Evolutionary conservation across 306 rosid species (phyloP).

Genomic region (Malus domestica): ASM211411v1 NC_041798.1:18744001-18744500

Average conservation of each 20-base stretch:
- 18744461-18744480: neutral
- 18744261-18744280: neutral
- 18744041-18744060: neutral
- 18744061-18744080: neutral
- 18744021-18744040: neutral
- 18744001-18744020: neutral
- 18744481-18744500: neutral
- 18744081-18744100: neutral
- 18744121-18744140: neutral
- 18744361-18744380: no score
- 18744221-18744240: neutral
- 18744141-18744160: neutral
- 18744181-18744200: neutral
- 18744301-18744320: neutral
- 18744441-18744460: neutral
- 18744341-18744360: neutral
- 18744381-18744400: neutral
- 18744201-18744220: neutral
- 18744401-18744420: neutral
- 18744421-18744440: neutral
- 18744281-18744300: neutral
- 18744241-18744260: neutral
- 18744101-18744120: neutral
- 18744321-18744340: neutral
- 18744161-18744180: neutral